These are phyloP conservation scores for Pleurotus eryngii DNA, from an alignment of 768 basidiomycete species.

Conservation along the genomic window DNA sequence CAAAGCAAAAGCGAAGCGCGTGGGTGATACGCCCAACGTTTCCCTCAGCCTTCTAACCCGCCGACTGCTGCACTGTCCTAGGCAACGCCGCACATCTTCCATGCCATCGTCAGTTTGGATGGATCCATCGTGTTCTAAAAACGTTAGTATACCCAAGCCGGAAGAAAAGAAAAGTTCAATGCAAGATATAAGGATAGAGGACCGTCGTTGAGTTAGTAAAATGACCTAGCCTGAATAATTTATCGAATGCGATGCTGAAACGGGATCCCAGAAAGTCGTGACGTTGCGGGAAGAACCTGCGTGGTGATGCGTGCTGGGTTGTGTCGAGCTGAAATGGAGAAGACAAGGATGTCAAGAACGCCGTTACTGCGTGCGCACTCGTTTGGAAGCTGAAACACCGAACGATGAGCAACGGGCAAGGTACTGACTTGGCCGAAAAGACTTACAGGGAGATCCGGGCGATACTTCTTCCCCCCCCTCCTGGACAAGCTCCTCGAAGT, in stretches of 20 bases:
- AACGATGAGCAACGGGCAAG: not conserved
- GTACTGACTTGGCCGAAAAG: not conserved
- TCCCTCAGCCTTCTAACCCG: no score
- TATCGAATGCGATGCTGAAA: not conserved
- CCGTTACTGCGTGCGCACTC: conserved; percentile 8
- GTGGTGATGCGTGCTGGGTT: not conserved
- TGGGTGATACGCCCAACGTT: no score
- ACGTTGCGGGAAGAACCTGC: not conserved
- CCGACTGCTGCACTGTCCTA: no score
- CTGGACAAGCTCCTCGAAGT: conserved; percentile 29
- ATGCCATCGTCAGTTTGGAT: no score
- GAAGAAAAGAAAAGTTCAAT: not conserved
- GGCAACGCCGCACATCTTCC: no score
- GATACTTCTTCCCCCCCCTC: conserved; percentile 25
- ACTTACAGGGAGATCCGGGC: conserved; percentile 44
- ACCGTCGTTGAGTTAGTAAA: not conserved
- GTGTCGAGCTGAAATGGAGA: not conserved
- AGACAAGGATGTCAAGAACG: not conserved
- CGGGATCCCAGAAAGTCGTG: not conserved
- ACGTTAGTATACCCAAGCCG: not conserved
- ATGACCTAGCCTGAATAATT: conserved; percentile 15
- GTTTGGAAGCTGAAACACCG: conserved; percentile 33
- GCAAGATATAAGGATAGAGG: no score
- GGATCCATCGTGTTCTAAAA: not conserved
- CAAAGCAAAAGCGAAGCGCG: no score